A percentile compares a stretch with the other conserved stretches of the same genome.
Conservation (phyloP, 257 asterid species). For the Buddleja alternifolia region DNA sequence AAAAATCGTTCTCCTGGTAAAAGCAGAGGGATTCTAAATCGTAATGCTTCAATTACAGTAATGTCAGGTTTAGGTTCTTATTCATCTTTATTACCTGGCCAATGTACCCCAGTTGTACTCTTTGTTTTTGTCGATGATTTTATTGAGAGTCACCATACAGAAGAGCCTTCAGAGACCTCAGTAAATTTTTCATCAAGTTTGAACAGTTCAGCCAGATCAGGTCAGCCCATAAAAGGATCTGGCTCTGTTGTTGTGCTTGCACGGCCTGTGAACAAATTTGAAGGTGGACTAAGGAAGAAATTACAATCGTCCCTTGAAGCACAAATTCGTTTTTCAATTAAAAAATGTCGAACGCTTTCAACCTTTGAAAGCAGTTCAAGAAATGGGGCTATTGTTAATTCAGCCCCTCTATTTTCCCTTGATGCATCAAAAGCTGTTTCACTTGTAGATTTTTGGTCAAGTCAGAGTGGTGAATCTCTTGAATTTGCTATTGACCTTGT, state of each 20-base stretch:
- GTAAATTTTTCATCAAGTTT: conserved; percentile 44
- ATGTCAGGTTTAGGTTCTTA: conserved; percentile 86
- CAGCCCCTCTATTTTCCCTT: conserved; percentile 74
- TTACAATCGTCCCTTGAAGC: conserved; percentile 96
- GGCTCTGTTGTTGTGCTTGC: conserved; percentile 82
- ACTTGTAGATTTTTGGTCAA: conserved; percentile 65
- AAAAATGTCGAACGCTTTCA: conserved; percentile 87
- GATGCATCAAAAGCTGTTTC: conserved; percentile 86
- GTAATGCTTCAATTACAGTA: conserved; percentile 58
- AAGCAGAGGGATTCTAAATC: conserved; percentile 63
- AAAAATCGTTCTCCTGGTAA: conserved; percentile 71
- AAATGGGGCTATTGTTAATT: conserved; percentile 52
- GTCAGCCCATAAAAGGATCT: conserved; percentile 66
- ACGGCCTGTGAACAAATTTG: conserved; percentile 71
- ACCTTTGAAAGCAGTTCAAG: conserved; percentile 66
- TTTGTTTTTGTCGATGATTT: conserved; percentile 89
- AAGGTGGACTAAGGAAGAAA: conserved; percentile 74
- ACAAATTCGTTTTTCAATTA: conserved; percentile 87
- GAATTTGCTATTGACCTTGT: conserved; percentile 78
- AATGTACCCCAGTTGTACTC: conserved; percentile 82
- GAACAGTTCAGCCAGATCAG: conserved; percentile 51
- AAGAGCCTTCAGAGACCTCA: conserved; percentile 61
- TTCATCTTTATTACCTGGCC: conserved; percentile 86
- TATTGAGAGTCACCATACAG: conserved; percentile 52
- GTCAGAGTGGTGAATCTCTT: conserved; percentile 79